phyloP scores from a whole-genome alignment of 306 rosid genomes.

The Abrus pulchellus region DNA sequence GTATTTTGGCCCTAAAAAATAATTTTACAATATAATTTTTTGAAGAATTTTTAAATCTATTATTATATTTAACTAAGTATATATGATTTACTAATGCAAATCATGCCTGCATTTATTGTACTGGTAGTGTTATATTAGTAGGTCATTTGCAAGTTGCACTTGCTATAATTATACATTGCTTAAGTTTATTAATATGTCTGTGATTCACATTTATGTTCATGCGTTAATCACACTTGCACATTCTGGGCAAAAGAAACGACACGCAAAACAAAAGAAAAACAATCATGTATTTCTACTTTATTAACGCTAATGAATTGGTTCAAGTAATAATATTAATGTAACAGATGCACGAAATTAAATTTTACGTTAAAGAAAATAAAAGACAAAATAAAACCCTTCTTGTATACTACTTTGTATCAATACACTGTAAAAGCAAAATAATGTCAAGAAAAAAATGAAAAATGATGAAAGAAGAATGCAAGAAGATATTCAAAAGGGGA shows the following conservation, averaged over 20 bases:
- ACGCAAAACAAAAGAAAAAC: background rate
- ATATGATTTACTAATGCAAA: too few relatives aligned
- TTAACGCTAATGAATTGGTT: background rate
- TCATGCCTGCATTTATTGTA: background rate
- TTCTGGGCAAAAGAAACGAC: background rate
- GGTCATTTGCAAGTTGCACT: background rate
- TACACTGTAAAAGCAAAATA: background rate
- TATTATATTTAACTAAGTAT: too few relatives aligned
- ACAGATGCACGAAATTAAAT: background rate
- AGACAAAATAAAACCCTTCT: background rate
- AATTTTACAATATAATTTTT: background rate
- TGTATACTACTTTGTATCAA: background rate
- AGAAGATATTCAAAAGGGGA: slow-evolving; percentile 18
- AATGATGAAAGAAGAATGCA: background rate
- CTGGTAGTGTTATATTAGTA: background rate
- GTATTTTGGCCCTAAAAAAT: background rate
- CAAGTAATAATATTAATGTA: background rate
- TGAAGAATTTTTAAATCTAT: too few relatives aligned
- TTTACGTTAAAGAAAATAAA: background rate
- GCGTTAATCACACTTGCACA: background rate
- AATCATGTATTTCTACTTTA: background rate
- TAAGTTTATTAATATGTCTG: background rate
- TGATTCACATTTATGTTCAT: too few relatives aligned
- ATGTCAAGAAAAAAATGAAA: background rate
- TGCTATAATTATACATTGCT: background rate